Percentiles rank a stretch among this genome's conserved stretches.
Evolutionary conservation across 1,284 basidiomycete species (phyloP).

Genomic region (Naganishia sp.): DNA sequence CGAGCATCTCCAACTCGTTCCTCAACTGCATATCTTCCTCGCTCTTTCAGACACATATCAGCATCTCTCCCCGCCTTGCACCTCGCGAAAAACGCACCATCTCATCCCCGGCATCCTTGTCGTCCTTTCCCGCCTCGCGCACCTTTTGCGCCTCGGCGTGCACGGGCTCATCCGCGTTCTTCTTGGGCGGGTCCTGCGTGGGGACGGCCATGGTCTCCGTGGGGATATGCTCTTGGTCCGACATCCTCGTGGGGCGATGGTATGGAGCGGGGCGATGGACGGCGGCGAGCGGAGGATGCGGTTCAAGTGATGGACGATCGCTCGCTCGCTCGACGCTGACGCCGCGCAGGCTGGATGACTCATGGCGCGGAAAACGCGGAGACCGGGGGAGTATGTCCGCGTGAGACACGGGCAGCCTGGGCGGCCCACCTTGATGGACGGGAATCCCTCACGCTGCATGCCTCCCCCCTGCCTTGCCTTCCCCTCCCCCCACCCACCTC

Average conservation of each 20-base stretch:
- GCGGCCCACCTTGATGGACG: too few relatives aligned
- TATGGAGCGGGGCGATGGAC: background rate
- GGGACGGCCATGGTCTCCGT: slow-evolving; percentile 51
- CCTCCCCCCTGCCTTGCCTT: too few relatives aligned
- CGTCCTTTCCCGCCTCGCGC: slow-evolving; percentile 61
- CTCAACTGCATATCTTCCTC: slow-evolving; percentile 95
- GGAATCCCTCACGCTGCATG: too few relatives aligned
- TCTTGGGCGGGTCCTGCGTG: slow-evolving; percentile 54
- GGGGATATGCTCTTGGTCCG: slow-evolving; percentile 11
- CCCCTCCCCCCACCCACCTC: too few relatives aligned
- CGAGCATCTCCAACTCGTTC: slow-evolving; percentile 95
- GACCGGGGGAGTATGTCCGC: background rate
- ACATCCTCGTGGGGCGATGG: background rate
- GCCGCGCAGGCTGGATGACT: slow-evolving; percentile 13
- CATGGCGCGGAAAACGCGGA: slow-evolving; percentile 13
- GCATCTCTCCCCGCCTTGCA: slow-evolving; percentile 14
- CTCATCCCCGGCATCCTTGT: slow-evolving; percentile 59
- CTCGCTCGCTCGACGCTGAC: slow-evolving; percentile 6
- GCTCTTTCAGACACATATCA: slow-evolving; percentile 59
- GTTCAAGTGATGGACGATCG: background rate
- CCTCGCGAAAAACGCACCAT: slow-evolving; percentile 61
- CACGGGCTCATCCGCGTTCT: slow-evolving; percentile 51
- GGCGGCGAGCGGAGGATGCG: background rate
- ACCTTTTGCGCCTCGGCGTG: slow-evolving; percentile 54
- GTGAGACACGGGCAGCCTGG: too few relatives aligned